phyloP scores from a whole-genome alignment of 768 basidiomycete species.

The Clavaria fumosa region DNA sequence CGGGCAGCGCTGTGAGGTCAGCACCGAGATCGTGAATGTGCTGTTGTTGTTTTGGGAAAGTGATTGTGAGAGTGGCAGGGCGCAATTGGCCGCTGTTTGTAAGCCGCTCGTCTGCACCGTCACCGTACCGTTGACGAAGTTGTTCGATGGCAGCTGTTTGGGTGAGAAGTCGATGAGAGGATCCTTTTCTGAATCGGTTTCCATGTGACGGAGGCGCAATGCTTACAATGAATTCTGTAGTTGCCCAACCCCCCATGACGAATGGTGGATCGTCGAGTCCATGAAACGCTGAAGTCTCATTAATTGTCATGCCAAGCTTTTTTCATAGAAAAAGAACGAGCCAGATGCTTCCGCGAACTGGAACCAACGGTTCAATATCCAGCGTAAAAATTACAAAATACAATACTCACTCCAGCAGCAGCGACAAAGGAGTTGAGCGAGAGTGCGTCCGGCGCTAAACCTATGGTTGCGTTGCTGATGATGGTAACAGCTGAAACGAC shows the following conservation, averaged over 20 bases:
- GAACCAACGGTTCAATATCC: not conserved
- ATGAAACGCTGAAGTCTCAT: conserved; percentile 22
- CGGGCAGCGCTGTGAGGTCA: conserved; percentile 34
- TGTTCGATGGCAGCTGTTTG: too few species aligned
- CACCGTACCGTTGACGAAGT: conserved; percentile 37
- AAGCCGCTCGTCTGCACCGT: conserved; percentile 37
- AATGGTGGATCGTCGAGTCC: conserved; percentile 43
- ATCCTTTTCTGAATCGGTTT: too few species aligned
- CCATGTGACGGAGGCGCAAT: too few species aligned
- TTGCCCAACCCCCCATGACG: conserved; percentile 34
- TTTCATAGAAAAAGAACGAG: not conserved
- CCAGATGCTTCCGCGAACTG: conserved; percentile 28
- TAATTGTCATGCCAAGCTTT: too few species aligned
- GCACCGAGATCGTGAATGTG: conserved; percentile 28
- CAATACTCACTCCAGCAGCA: conserved; percentile 34
- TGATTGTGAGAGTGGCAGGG: conserved; percentile 18
- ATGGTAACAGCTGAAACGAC: conserved; percentile 21
- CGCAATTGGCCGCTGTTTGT: conserved; percentile 32
- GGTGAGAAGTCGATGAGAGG: too few species aligned
- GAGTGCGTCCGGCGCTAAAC: conserved; percentile 28
- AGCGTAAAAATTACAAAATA: not conserved
- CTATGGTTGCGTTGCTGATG: conserved; percentile 27
- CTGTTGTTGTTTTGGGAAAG: conserved; percentile 9
- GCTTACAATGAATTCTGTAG: conserved; percentile 34
- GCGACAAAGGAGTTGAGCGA: conserved; percentile 40